phyloP scores from a whole-genome alignment of 176 grass and related monocot species.

The Oryza longistaminata region DNA sequence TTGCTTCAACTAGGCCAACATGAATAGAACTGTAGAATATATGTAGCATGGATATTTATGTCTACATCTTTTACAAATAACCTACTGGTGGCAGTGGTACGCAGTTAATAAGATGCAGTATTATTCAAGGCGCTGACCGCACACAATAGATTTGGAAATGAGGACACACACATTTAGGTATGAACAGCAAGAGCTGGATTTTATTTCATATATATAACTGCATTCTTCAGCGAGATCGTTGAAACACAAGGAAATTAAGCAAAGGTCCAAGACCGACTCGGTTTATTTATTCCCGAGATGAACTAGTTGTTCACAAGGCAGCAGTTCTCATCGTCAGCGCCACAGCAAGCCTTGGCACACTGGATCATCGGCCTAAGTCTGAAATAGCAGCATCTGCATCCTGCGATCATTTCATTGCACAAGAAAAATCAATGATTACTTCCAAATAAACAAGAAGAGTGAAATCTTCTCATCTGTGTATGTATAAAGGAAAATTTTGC shows the following conservation, averaged over 20 bases:
- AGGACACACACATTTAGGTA: not conserved
- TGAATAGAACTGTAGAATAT: too few species aligned
- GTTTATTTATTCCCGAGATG: not conserved
- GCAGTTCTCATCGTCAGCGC: slow-evolving; percentile 27
- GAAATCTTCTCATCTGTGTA: not conserved
- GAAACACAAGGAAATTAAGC: not conserved
- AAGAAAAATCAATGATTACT: not conserved
- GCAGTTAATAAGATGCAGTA: too few species aligned
- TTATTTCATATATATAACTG: not conserved
- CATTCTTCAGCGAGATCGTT: not conserved
- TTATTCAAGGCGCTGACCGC: too few species aligned
- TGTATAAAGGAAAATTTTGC: too few species aligned
- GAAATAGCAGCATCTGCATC: slow-evolving; percentile 36
- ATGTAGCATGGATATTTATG: too few species aligned
- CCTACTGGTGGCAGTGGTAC: too few species aligned
- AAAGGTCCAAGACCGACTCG: not conserved
- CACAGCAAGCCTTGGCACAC: slow-evolving; percentile 32
- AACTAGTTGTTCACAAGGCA: slow-evolving; percentile 16
- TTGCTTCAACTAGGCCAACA: too few species aligned
- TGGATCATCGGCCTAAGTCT: not conserved
- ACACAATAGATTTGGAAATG: too few species aligned
- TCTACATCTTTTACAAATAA: too few species aligned
- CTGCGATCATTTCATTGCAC: not conserved
- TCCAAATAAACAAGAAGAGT: not conserved
- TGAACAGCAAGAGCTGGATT: not conserved